Evolutionary conservation across 331 rosid species (phyloP).

Genomic region (Rhamnella rubrinervis): DNA sequence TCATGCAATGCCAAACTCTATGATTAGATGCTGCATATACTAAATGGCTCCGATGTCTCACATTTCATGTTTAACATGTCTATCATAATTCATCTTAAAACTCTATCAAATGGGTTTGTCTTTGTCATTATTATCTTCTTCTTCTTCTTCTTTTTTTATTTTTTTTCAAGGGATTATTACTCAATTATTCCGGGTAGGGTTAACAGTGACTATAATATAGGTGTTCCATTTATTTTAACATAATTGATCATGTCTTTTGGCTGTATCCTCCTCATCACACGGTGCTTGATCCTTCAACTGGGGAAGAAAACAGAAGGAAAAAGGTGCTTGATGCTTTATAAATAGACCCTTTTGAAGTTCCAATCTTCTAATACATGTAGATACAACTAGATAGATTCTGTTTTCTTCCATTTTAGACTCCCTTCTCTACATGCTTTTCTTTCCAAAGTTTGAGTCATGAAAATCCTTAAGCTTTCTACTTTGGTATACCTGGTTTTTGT

Average conservation of each 20-base stretch:
- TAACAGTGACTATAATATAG: conserved; percentile 22
- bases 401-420: conserved; percentile 8
- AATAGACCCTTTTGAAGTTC: background rate
- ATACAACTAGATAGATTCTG: background rate
- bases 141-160: background rate
- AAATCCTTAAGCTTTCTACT: conserved; percentile 28
- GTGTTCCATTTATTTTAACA: conserved; percentile 12
- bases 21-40: conserved; percentile 7
- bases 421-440: conserved; percentile 3
- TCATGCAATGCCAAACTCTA: no score
- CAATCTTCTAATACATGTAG: conserved; percentile 8
- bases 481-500: conserved; percentile 18
- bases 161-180: conserved; percentile 1
- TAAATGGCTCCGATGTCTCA: background rate
- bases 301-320: background rate
- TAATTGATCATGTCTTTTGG: conserved; percentile 23
- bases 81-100: background rate
- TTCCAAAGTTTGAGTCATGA: conserved; percentile 38
- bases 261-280: background rate
- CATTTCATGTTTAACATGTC: background rate
- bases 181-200: conserved; percentile 18
- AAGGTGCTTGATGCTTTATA: conserved; percentile 3
- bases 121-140: background rate
- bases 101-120: background rate
- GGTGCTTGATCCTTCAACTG: background rate